These are phyloP conservation scores for Trichoderma koningiopsis DNA, from an alignment of 2,329 filamentous ascomycete genomes.

Conservation along the genomic window DNA sequence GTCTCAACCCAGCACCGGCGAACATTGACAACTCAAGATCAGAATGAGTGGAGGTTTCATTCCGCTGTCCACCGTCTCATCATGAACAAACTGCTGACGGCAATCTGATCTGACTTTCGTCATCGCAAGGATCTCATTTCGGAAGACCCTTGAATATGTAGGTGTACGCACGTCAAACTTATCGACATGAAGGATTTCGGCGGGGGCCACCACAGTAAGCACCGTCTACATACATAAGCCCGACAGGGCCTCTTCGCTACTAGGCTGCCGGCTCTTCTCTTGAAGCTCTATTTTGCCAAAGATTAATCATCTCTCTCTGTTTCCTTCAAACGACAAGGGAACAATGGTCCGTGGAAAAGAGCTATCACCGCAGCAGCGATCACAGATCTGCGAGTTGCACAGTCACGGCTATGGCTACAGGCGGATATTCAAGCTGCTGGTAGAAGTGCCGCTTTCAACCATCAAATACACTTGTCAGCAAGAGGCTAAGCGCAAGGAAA, in stretches of 20 bases:
- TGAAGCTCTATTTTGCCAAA: neutral
- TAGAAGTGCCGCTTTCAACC: neutral
- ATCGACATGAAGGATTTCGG: neutral
- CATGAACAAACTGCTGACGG: neutral
- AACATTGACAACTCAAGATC: neutral
- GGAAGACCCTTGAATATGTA: neutral
- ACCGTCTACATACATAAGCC: neutral
- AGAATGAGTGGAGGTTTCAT: neutral
- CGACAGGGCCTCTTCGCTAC: neutral
- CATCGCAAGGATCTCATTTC: neutral
- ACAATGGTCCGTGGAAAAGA: conserved; percentile 38
- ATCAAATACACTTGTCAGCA: neutral
- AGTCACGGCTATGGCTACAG: neutral
- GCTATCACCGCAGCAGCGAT: neutral
- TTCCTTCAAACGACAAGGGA: conserved; percentile 4
- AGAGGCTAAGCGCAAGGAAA: neutral
- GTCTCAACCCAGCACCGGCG: neutral
- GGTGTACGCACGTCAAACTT: neutral
- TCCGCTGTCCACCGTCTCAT: neutral
- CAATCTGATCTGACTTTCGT: neutral
- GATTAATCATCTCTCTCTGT: neutral
- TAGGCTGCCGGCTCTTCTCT: neutral
- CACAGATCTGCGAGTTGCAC: neutral
- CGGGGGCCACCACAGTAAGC: neutral
- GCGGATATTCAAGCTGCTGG: neutral